These are phyloP conservation scores for Pseudocercospora vitis DNA, from an alignment of 2,329 filamentous ascomycete species.

Conservation along the genomic window DNA sequence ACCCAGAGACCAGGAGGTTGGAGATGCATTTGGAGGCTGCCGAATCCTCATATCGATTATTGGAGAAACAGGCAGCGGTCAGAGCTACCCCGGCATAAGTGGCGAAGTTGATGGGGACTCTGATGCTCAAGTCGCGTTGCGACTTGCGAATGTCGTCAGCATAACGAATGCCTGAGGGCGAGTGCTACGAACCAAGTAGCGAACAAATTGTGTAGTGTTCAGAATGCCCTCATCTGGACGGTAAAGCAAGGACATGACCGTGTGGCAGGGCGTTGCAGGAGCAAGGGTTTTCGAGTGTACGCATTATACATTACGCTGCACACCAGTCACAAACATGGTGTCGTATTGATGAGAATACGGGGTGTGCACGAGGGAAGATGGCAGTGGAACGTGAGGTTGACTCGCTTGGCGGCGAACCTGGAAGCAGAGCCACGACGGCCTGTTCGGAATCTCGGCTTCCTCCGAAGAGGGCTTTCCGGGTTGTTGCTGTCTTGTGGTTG, in stretches of 20 bases:
- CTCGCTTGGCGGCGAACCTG: too few relatives aligned
- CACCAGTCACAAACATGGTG: background rate
- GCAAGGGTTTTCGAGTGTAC: background rate
- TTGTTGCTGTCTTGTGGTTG: too few relatives aligned
- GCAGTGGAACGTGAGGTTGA: background rate
- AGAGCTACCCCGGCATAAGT: slow-evolving; percentile 59
- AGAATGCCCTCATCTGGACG: background rate
- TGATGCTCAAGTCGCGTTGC: slow-evolving; percentile 60
- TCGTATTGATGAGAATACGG: background rate
- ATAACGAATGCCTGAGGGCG: background rate
- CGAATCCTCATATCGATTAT: slow-evolving; percentile 54
- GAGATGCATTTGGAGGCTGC: slow-evolving; percentile 59
- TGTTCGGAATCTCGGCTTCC: too few relatives aligned
- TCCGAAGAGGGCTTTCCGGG: too few relatives aligned
- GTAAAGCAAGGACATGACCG: slow-evolving; percentile 8
- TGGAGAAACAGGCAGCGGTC: slow-evolving; percentile 59
- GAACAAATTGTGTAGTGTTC: slow-evolving; percentile 6
- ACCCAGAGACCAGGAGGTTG: slow-evolving; percentile 62
- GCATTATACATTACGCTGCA: background rate
- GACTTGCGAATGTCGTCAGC: slow-evolving; percentile 45
- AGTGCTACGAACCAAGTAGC: slow-evolving; percentile 32
- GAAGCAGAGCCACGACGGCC: too few relatives aligned
- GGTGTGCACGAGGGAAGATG: background rate
- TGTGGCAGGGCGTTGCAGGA: background rate
- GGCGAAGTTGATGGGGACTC: slow-evolving; percentile 63